These are phyloP conservation scores for Lathyrus aphaca DNA, from an alignment of 306 rosid genomes.

Conservation along the genomic window DNA sequence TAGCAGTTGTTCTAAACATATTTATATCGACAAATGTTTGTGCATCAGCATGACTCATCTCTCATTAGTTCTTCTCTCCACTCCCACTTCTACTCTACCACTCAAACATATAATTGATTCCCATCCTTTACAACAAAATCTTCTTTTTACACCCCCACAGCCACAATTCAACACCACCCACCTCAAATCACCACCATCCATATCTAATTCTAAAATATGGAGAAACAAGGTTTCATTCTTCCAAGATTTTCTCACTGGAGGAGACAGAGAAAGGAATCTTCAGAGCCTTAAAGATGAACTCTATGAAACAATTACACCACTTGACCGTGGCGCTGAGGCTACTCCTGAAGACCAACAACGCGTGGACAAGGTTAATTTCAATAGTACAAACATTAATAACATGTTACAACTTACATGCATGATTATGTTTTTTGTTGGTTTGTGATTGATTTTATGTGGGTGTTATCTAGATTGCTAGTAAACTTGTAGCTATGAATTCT, in stretches of 20 bases:
- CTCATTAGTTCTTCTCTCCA: conserved; percentile 19
- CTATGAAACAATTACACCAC: conserved; percentile 40
- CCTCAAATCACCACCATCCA: conserved; percentile 11
- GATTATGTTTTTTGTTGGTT: background rate
- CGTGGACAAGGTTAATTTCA: conserved; percentile 47
- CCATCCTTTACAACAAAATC: conserved; percentile 21
- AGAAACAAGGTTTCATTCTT: conserved; percentile 46
- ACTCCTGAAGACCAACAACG: conserved; percentile 46
- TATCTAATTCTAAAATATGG: conserved; percentile 43
- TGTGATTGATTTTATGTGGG: conserved; percentile 9
- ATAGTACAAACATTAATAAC: background rate
- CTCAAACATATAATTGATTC: conserved; percentile 27
- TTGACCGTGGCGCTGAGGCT: conserved; percentile 48
- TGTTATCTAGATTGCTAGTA: conserved; percentile 60
- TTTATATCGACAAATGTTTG: background rate
- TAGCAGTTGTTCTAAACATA: no score
- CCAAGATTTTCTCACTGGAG: conserved; percentile 37
- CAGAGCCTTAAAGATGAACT: conserved; percentile 49
- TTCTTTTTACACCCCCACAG: conserved; percentile 24
- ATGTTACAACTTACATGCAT: conserved; percentile 2
- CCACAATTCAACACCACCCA: conserved; percentile 33
- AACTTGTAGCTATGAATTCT: conserved; percentile 70
- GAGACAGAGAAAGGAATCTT: conserved; percentile 37
- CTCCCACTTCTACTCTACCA: conserved; percentile 23
- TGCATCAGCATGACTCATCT: conserved; percentile 22